Evolutionary conservation across 805 yeast species (phyloP), one percentile per base, ranked within the genome.

Genomic region (Nakazawaea sp.): DNA sequence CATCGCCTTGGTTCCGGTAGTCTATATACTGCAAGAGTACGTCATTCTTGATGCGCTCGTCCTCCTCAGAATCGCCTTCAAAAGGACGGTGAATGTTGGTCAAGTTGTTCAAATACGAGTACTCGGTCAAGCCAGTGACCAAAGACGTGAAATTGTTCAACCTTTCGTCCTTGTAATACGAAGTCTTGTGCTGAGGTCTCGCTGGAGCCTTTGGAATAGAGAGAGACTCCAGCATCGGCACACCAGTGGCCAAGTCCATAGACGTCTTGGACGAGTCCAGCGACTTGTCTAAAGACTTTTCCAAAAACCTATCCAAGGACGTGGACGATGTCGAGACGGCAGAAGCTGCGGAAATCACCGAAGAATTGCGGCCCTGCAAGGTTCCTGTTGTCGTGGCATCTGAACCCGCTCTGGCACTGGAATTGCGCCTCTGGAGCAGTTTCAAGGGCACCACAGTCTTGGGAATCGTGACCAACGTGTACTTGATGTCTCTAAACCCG

Each of bases 401-500:
- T 21, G 24, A 21, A 21, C 24, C 24, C 7, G 24, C 10, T 10
- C 24, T 21, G 24, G 7, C 10, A 7, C 10, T 10, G 7, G 24
- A 7, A 7, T 21, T 7, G 15, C 13, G 8, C n/a, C n/a, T 7
- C 16, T 26, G 28, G 7, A 26, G 7, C 5, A 6, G 13, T 26
- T 26, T 33, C 16, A 35, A 20, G 11, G 41, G 41, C n/a, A 35
- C 29, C 6, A 27, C 32, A 15, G 35, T 33, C 33, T 33, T 38
- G 8, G 42, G 37, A 7, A 30, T 27, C n/a, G 32, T 30, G n/a
- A 38, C 13, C 10, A 38, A 11, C 9, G 38, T 18, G 13, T 39
- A 39, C 25, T 39, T 39, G 25, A 39, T 27, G 8, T 39, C 38
- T 30, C 34, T 39, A 20, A 34, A 39, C 2, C 33, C 35, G 12